Percentiles rank a stretch among this genome's conserved stretches.
Conservation (phyloP, 495 filamentous ascomycete species). For the Clohesyomyces aquaticus region DNA sequence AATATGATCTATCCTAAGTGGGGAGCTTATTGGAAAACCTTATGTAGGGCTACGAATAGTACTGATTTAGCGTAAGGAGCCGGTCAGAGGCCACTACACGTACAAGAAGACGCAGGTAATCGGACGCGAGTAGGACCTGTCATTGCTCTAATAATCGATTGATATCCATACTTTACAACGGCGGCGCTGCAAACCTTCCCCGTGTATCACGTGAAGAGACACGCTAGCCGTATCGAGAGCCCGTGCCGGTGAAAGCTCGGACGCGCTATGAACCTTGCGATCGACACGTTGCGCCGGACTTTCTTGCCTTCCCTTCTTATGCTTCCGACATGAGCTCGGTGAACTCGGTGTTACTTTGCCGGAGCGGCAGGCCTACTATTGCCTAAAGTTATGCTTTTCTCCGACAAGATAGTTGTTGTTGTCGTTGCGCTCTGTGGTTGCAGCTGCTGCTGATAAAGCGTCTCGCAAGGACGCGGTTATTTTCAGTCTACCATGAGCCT, state of each 20-base stretch:
- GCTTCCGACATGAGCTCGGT: background rate
- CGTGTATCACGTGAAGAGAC: conserved; percentile 1
- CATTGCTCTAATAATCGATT: conserved; percentile 1
- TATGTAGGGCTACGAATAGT: conserved; percentile 1
- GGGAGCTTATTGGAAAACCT: conserved; percentile 1
- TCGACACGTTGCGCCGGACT: background rate
- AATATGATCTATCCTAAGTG: conserved; percentile 1
- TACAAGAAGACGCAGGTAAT: background rate
- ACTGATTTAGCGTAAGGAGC: conserved; percentile 1
- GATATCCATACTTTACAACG: conserved; percentile 1
- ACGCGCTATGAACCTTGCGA: background rate
- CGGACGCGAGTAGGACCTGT: background rate
- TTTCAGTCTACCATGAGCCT: conserved; percentile 1
- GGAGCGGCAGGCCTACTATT: background rate
- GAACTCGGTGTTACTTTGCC: background rate
- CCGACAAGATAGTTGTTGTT: conserved; percentile 1
- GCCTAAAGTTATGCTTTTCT: conserved; percentile 1
- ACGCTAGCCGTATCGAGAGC: background rate
- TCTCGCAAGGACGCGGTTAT: background rate
- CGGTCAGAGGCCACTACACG: background rate
- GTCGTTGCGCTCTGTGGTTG: background rate
- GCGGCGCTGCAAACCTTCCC: background rate
- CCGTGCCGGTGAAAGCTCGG: background rate
- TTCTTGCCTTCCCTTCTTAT: conserved; percentile 1
- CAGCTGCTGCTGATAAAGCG: background rate